phyloP scores from a whole-genome alignment of 1,284 basidiomycete species.

The Cutaneotrichosporon dermatis region DNA sequence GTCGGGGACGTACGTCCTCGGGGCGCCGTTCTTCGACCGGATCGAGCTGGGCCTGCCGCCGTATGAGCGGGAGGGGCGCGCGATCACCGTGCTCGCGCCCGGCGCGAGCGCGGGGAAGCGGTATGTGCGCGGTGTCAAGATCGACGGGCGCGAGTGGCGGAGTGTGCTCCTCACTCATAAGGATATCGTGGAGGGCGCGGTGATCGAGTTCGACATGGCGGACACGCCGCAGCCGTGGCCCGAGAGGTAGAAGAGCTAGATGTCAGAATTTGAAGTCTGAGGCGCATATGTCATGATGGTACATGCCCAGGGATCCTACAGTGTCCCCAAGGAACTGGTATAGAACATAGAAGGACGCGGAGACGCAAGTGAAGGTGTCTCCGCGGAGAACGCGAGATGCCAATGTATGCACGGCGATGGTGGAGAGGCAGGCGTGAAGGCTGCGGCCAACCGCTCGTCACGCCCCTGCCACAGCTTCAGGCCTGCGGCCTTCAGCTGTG shows the following conservation, averaged over 20 bases:
- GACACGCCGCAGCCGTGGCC: constrained; percentile 52
- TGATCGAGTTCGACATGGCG: constrained; percentile 64
- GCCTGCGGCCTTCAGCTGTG: too few species aligned
- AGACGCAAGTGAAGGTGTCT: not conserved
- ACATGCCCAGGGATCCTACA: not conserved
- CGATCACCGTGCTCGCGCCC: constrained; percentile 51
- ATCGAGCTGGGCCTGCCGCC: constrained; percentile 68
- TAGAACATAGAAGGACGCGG: not conserved
- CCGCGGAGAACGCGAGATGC: too few species aligned
- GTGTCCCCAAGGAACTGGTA: not conserved
- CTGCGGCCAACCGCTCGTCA: too few species aligned
- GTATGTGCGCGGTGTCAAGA: constrained; percentile 58
- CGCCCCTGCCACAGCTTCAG: too few species aligned
- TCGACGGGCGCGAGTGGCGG: constrained; percentile 55
- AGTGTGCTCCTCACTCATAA: constrained; percentile 58
- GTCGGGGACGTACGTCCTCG: constrained; percentile 65
- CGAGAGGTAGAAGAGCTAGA: not conserved
- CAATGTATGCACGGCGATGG: too few species aligned
- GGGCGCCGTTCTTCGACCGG: constrained; percentile 85
- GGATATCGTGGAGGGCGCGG: constrained; percentile 54
- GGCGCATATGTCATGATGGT: not conserved
- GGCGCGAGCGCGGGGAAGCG: constrained; percentile 56
- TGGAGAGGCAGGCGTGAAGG: not conserved
- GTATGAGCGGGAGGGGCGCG: not conserved
- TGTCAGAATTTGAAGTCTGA: too few species aligned